Base-by-base conservation (phyloP, 192 early-diverging fungal species). In the Thamnidium elegans region DNA sequence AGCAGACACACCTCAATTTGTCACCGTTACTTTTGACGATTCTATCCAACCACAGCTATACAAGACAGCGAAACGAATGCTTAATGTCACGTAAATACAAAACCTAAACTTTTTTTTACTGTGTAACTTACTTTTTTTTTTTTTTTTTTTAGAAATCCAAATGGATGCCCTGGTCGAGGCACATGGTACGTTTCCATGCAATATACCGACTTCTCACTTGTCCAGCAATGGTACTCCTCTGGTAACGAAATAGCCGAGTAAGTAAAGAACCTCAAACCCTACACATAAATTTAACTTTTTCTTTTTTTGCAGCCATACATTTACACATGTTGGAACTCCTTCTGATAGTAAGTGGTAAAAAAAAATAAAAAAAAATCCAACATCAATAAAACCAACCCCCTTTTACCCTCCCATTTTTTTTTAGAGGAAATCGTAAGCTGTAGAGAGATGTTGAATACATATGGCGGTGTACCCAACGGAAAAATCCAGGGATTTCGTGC, bases 11-110 rank as follows among this genome's bases (percentile, higher is more conserved):
- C 82, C 82, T 11, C 82, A 84, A 52, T 84, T 84, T 69, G 65
- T 81, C 34, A 75, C 75, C 7, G 30, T 84, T 20, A 84, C 86
- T 11, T 86, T 77, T 67, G 86, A 87, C 54, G 86, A 87, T 73
- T 72, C 84, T 11, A 58, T 87, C 62, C 79, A 82, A 34, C 31
- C 55, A 0, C 46, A 45, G 15, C 31, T 70, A 42, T 62, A 50
- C 9, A 21, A 50, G 19, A 70, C 68, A 42, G 68, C 61, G 14
- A 34, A 44, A 31, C 46, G 56, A 44, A 55, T 70, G 61, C 31
- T 70, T 11, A 47, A 44, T 14, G 53, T 62, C 8, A 63, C 50
- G 68, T 70, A 70, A 13, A 61, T 30, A 15, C 32, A 32, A 30
- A n/a, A n/a, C n/a, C n/a, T n/a, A 26, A 9, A 13, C 13, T 34